These are phyloP conservation scores for Kwoniella pini DNA, from an alignment of 768 basidiomycete genomes.

Conservation along the genomic window DNA sequence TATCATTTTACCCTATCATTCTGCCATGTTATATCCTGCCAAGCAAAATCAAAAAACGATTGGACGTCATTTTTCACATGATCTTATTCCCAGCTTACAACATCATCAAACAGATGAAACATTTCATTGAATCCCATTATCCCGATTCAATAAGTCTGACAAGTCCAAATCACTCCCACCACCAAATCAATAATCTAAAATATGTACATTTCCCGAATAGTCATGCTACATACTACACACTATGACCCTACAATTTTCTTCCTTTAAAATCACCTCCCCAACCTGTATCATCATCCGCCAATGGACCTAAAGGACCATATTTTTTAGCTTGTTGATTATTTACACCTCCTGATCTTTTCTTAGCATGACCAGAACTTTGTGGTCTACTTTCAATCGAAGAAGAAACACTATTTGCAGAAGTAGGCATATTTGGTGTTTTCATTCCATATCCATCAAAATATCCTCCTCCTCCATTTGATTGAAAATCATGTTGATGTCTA, in stretches of 20 bases:
- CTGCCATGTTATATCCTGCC: too few relatives aligned
- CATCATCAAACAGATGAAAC: too few relatives aligned
- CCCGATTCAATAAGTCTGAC: too few relatives aligned
- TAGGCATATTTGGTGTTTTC: slow-evolving; percentile 27
- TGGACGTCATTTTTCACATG: too few relatives aligned
- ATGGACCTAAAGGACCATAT: slow-evolving; percentile 50
- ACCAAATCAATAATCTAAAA: too few relatives aligned
- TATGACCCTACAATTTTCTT: slow-evolving; percentile 7
- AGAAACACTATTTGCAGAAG: slow-evolving; percentile 32
- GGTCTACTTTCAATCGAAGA: slow-evolving; percentile 39
- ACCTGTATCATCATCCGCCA: slow-evolving; percentile 38
- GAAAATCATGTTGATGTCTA: slow-evolving; percentile 22
- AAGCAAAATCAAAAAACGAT: too few relatives aligned
- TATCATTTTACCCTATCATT: too few relatives aligned
- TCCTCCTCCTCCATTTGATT: background rate
- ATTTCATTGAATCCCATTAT: too few relatives aligned
- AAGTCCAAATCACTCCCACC: too few relatives aligned
- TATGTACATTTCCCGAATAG: too few relatives aligned
- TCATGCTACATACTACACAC: too few relatives aligned
- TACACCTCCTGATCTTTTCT: slow-evolving; percentile 50
- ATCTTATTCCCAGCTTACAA: too few relatives aligned
- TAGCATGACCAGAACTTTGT: slow-evolving; percentile 47
- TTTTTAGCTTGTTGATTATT: background rate
- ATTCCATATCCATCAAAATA: background rate
- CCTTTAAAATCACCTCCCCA: slow-evolving; percentile 35